phyloP scores from a whole-genome alignment of 2,329 filamentous ascomycete genomes.

The Chlorencoelia australis region DNA sequence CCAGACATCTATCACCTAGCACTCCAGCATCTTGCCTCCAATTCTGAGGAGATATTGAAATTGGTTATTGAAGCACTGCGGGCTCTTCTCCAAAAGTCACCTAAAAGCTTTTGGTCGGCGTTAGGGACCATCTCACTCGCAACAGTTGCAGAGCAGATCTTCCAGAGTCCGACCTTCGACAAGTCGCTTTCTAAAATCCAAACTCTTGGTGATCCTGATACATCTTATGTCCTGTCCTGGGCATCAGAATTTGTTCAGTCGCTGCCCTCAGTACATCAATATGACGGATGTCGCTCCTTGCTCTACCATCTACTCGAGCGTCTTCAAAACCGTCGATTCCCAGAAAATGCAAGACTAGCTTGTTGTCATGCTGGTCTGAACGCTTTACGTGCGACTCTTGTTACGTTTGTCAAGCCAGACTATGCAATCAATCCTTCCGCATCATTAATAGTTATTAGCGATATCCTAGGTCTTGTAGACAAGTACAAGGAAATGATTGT shows the following conservation, averaged over 20 bases:
- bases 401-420: conserved; percentile 43
- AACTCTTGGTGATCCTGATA: conserved; percentile 40
- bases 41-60: conserved; percentile 49
- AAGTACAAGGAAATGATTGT: conserved; percentile 52
- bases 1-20: conserved; percentile 58
- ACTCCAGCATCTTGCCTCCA: conserved; percentile 42
- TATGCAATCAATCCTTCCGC: conserved; percentile 40
- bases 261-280: conserved; percentile 63
- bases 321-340: conserved; percentile 45
- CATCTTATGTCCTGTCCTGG: conserved; percentile 62
- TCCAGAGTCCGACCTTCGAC: conserved; percentile 58
- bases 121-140: conserved; percentile 72
- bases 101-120: conserved; percentile 79
- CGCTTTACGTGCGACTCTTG: conserved; percentile 45
- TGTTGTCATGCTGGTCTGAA: conserved; percentile 57
- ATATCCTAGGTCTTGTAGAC: conserved; percentile 54
- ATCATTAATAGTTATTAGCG: conserved; percentile 51
- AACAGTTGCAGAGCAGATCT: conserved; percentile 74
- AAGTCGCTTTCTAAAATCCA: conserved; percentile 51
- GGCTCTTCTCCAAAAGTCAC: conserved; percentile 62
- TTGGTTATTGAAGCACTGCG: conserved; percentile 62
- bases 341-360: conserved; percentile 46
- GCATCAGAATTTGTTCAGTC: conserved; percentile 68
- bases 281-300: conserved; percentile 71
- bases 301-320: conserved; percentile 63